Base-by-base conservation (phyloP, 768 basidiomycete genomes). In the Termitomyces sp. region DNA sequence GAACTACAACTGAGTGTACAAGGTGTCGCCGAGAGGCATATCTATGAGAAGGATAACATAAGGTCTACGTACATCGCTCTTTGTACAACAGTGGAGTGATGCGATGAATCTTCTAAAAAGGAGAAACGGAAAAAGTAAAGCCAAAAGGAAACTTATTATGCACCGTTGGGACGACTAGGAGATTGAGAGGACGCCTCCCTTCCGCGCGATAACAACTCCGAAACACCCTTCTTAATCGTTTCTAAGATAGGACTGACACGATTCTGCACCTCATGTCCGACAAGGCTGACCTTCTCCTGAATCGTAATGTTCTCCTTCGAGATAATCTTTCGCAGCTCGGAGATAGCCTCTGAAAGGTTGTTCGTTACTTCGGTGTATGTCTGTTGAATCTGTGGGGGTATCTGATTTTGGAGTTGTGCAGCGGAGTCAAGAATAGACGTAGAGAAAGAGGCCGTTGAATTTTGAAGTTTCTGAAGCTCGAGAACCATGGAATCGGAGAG, bases 381-480 rank as follows among this genome's bases (percentile, higher is more conserved):
- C 31, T 85, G 78, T 51, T 87, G 81, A 61, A 89, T 74, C 20
- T 84, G 81, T 0, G 82, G 73, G 42, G 85, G 86, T 11, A 89
- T 75, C 42, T 81, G 75, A 16, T 74, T 66, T 51, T 76, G 76
- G 44, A 77, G 57, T 20, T 75, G 74, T 6, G 75, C 64, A 13
- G 75, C 69, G 1, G 75, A 73, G 52, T 66, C 69, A n/a, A 76
- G 74, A 49, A 81, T 69, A 34, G 78, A 76, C 0, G 79, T 64
- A 24, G 81, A 76, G 55, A 85, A 72, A 16, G 79, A 70, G 15
- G 79, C 68, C 31, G 86, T 83, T 13, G 86, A 83, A 9, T 79
- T 66, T 67, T 89, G 82, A 48, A 92, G 75, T 62, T 82, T 86
- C 63, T 85, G 80, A 50, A 93, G 78, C 63, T 91, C 87, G 30